These are phyloP conservation scores for Silene latifolia DNA, from an alignment of 148 eudicot species.

Conservation along the genomic window DNA sequence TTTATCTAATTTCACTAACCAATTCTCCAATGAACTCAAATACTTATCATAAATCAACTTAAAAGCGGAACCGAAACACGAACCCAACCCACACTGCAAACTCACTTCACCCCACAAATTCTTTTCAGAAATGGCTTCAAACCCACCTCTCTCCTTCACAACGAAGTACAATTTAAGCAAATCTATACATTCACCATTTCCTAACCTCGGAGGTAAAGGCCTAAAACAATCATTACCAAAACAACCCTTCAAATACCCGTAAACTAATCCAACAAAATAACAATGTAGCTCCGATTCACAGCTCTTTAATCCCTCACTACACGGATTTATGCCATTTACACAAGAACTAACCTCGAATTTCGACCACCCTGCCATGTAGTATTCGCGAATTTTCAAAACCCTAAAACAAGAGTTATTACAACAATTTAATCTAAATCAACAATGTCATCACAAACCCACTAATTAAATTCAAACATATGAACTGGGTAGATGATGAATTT, in stretches of 20 bases:
- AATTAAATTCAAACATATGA: not conserved
- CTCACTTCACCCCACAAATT: conserved; percentile 58
- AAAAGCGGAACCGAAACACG: conserved; percentile 42
- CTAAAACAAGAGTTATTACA: conserved; percentile 25
- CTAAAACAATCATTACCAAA: conserved; percentile 32
- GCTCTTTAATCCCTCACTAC: conserved; percentile 1
- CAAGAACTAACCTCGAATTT: conserved; percentile 19
- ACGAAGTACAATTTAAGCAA: conserved; percentile 49
- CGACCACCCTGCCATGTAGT: too few relatives aligned
- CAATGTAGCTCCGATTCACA: conserved; percentile 26
- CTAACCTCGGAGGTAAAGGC: conserved; percentile 58
- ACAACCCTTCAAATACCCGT: conserved; percentile 28
- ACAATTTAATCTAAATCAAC: conserved; percentile 4
- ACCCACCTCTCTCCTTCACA: conserved; percentile 60
- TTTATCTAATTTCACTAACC: conserved; percentile 28
- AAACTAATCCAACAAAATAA: conserved; percentile 32
- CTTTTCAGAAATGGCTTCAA: conserved; percentile 37
- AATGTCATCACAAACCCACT: conserved; percentile 12
- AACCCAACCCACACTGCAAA: conserved; percentile 43
- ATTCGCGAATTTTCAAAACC: conserved; percentile 31
- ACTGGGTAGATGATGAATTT: conserved; percentile 14
- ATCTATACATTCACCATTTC: conserved; percentile 58
- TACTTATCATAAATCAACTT: conserved; percentile 60
- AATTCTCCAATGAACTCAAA: conserved; percentile 36
- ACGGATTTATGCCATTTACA: conserved; percentile 40